Evolutionary conservation across 345 rosid genomes (phyloP).

Genomic region (Turnera subulata): DNA sequence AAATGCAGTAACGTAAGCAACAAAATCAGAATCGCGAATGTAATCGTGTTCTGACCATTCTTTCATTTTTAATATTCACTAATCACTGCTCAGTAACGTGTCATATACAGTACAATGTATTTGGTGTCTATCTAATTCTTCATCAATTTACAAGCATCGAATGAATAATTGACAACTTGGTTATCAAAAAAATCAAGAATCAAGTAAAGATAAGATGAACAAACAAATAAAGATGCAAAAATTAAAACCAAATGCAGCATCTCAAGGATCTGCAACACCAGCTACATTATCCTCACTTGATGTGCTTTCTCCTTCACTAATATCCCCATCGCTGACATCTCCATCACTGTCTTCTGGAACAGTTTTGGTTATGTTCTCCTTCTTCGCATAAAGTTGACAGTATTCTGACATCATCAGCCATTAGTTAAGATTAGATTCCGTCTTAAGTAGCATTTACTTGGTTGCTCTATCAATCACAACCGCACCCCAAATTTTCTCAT

Average conservation of each 20-base stretch:
- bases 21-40: not conserved
- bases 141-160: constrained; percentile 13
- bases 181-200: not conserved
- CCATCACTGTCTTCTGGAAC: constrained; percentile 23
- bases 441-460: too few species aligned
- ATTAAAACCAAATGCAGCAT: not conserved
- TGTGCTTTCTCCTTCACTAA: constrained; percentile 25
- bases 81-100: not conserved
- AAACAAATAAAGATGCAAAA: not conserved
- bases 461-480: not conserved
- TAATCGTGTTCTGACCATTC: constrained; percentile 3
- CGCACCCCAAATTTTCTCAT: not conserved
- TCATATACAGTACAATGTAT: constrained; percentile 9
- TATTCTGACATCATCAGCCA: constrained; percentile 22
- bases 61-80: constrained; percentile 11
- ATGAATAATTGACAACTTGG: not conserved
- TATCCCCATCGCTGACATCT: constrained; percentile 23
- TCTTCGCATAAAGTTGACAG: constrained; percentile 33
- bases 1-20: not conserved
- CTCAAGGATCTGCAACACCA: constrained; percentile 33
- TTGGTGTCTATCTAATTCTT: constrained; percentile 13
- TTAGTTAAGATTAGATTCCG: not conserved
- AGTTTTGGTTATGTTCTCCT: constrained; percentile 18
- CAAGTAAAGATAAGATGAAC: not conserved
- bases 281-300: constrained; percentile 30